Percentiles rank a stretch among this genome's conserved stretches.
These are phyloP conservation scores for Stylonectria norvegica DNA, from an alignment of 2,329 filamentous ascomycete species.

Conservation along the genomic window DNA sequence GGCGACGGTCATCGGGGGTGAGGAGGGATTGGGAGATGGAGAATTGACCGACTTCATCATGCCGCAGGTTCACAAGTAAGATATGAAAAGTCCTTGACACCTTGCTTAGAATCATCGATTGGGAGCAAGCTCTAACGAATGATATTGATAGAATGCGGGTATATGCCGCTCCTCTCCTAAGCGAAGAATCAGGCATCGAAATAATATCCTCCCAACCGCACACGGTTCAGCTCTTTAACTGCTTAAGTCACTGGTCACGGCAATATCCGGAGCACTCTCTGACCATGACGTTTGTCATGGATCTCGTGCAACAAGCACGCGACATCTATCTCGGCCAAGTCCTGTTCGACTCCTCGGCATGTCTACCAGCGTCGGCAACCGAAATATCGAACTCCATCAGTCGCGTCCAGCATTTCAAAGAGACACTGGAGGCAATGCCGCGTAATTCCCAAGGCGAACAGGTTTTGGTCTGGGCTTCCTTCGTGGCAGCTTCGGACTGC, in stretches of 20 bases:
- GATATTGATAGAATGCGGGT: constrained; percentile 50
- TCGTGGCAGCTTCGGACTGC: constrained; percentile 25
- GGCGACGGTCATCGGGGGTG: constrained; percentile 25
- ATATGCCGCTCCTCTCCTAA: constrained; percentile 22
- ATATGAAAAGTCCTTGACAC: too few relatives aligned
- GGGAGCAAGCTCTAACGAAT: too few relatives aligned
- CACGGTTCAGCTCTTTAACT: constrained; percentile 19
- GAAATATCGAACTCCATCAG: constrained; percentile 9
- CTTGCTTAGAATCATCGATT: too few relatives aligned
- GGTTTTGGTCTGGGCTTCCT: constrained; percentile 28
- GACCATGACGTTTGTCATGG: constrained; percentile 69
- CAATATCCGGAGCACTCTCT: constrained; percentile 73
- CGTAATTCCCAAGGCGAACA: constrained; percentile 17
- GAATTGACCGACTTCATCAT: constrained; percentile 21
- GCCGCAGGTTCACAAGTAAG: constrained; percentile 28
- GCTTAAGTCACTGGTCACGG: constrained; percentile 43
- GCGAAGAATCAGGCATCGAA: constrained; percentile 21
- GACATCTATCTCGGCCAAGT: constrained; percentile 80
- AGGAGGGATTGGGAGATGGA: constrained; percentile 12
- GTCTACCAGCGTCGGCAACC: constrained; percentile 4
- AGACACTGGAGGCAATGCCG: constrained; percentile 19
- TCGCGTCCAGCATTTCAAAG: constrained; percentile 25
- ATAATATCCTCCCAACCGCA: constrained; percentile 22
- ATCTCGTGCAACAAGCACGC: constrained; percentile 81
- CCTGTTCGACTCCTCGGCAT: constrained; percentile 13